Evolutionary conservation across 306 rosid species (phyloP).

Genomic region (Pachyrhizus erosus): DNA sequence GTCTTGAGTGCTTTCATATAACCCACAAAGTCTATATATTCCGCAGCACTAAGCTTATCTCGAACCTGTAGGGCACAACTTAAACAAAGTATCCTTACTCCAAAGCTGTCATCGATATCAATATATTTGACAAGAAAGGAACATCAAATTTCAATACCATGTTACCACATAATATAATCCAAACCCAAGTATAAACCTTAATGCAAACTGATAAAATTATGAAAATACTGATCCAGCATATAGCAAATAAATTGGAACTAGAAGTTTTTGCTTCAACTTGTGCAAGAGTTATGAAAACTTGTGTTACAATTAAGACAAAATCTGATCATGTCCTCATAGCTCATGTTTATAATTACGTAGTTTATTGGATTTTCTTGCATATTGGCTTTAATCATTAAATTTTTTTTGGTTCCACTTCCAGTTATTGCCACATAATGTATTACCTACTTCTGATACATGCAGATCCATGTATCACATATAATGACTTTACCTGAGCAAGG

Average conservation of each 20-base stretch:
- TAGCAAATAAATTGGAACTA: slow-evolving; percentile 32
- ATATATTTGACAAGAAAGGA: slow-evolving; percentile 13
- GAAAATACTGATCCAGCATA: slow-evolving; percentile 1
- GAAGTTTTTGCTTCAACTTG: neutral
- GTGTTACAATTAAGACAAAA: slow-evolving; percentile 33
- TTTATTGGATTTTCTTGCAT: slow-evolving; percentile 24
- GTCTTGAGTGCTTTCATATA: slow-evolving; percentile 90
- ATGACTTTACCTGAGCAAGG: slow-evolving; percentile 74
- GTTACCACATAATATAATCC: neutral
- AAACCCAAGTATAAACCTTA: neutral
- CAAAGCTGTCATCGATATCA: slow-evolving; percentile 30
- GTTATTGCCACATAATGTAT: slow-evolving; percentile 18
- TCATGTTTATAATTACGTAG: neutral
- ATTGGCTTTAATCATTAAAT: slow-evolving; percentile 21
- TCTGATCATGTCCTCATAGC: neutral
- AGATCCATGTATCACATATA: slow-evolving; percentile 33
- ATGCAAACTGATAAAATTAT: neutral
- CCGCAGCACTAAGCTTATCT: slow-evolving; percentile 74
- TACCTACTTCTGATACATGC: slow-evolving; percentile 20
- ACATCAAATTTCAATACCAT: neutral
- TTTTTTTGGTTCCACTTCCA: neutral
- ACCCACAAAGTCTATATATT: slow-evolving; percentile 78
- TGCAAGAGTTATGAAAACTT: slow-evolving; percentile 30
- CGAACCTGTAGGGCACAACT: slow-evolving; percentile 64
- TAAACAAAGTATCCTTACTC: slow-evolving; percentile 34